phyloP scores from a whole-genome alignment of 768 basidiomycete genomes.

The Daedaleopsis nitida region DNA sequence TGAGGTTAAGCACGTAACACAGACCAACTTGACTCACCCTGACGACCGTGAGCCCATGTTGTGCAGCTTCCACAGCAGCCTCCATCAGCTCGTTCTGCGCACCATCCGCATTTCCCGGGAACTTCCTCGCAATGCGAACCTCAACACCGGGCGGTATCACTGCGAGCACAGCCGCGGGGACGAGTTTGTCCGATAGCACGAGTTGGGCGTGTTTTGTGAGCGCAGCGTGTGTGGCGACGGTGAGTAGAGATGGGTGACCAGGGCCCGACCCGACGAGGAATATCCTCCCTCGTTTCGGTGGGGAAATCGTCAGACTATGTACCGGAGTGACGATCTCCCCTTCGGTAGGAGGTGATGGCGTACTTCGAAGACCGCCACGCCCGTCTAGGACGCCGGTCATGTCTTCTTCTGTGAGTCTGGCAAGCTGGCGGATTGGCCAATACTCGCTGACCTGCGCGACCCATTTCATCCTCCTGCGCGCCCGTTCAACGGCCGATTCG shows the following conservation, averaged over 20 bases:
- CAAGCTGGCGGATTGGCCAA: conserved; percentile 82
- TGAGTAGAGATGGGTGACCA: conserved; percentile 91
- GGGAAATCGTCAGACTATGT: conserved; percentile 25
- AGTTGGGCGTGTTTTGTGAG: conserved; percentile 82
- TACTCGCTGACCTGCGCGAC: conserved; percentile 96
- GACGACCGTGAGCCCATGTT: conserved; percentile 81
- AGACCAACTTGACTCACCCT: conserved; percentile 51
- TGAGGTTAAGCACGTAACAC: background rate
- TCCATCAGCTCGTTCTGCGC: conserved; percentile 96
- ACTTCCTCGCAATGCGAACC: conserved; percentile 92
- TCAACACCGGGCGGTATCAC: conserved; percentile 75
- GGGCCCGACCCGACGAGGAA: conserved; percentile 93
- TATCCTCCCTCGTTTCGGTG: conserved; percentile 62
- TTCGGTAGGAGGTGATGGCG: conserved; percentile 9
- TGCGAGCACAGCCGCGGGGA: conserved; percentile 83
- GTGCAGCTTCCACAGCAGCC: conserved; percentile 81
- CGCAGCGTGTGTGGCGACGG: conserved; percentile 79
- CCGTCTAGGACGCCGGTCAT: conserved; percentile 66
- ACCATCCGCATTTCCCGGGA: conserved; percentile 95
- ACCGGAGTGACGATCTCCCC: conserved; percentile 27
- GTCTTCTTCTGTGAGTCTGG: conserved; percentile 63
- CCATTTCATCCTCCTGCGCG: conserved; percentile 82
- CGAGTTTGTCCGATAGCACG: conserved; percentile 95
- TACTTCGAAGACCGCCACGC: conserved; percentile 19
- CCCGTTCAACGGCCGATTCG: conserved; percentile 42